These are phyloP conservation scores for Trametes pubescens DNA, from an alignment of 1,284 basidiomycete species.

Conservation along the genomic window DNA sequence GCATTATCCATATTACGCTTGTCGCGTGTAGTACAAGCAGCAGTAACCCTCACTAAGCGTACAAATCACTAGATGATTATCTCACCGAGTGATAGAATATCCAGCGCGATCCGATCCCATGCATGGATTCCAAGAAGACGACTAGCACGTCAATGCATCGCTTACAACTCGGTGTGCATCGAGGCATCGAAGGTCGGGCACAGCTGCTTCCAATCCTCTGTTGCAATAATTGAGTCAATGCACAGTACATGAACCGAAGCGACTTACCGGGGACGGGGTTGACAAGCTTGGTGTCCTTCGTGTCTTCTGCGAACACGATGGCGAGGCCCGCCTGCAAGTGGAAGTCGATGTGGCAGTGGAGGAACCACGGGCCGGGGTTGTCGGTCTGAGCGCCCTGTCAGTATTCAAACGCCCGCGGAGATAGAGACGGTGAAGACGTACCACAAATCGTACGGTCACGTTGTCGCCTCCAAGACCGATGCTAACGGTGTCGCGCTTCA, in stretches of 20 bases:
- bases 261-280: slow-evolving; percentile 10
- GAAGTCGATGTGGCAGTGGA: slow-evolving; percentile 46
- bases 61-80: background rate
- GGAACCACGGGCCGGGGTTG: slow-evolving; percentile 45
- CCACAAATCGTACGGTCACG: slow-evolving; percentile 40
- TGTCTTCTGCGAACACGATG: slow-evolving; percentile 44
- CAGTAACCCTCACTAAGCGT: background rate
- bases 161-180: background rate
- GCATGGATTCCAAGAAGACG: background rate
- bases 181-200: slow-evolving; percentile 30
- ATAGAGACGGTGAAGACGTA: background rate
- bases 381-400: slow-evolving; percentile 28
- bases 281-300: slow-evolving; percentile 1
- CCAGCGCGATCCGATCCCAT: background rate
- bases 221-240: background rate
- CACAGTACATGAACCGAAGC: background rate
- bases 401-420: too few species aligned
- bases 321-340: slow-evolving; percentile 43
- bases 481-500: slow-evolving; percentile 39
- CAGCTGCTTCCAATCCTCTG: slow-evolving; percentile 31
- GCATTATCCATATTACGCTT: too few species aligned
- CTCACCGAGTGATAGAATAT: background rate
- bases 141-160: background rate
- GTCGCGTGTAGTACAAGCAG: background rate
- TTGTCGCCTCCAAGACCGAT: slow-evolving; percentile 35